Base-by-base conservation (phyloP, 129 eudicot species). In the Logfia minima region DNA sequence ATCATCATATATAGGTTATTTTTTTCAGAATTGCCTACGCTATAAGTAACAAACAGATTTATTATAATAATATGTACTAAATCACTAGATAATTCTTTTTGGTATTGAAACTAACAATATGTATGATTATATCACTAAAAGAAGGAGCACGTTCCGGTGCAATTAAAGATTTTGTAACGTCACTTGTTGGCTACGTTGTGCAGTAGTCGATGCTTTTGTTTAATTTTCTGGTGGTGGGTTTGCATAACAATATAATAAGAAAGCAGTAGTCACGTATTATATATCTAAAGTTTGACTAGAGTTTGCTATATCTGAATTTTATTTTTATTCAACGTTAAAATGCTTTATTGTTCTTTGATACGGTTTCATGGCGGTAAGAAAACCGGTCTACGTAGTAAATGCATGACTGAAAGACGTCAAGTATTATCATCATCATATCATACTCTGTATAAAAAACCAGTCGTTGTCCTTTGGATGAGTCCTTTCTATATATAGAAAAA, bases 81-180 rank as follows among this genome's bases (percentile, higher is more conserved):
- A 9, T 41, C 48, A 2, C 2, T 41, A 41, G 48, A 41, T 41
- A 8, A 2, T 2, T 1, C 0, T 41, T 41, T 39, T 41, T 5
- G 14, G 14, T 41, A 41, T 41, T 41, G 48, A 41, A 41, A 9
- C 3, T 9, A 9, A 41, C 48, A 41, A 41, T 8, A 39, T 37
- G 3, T 41, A 9, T 41, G 48, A 41, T 8, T 58, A 58, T 18
- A 58, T 19, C 63, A 58, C 26, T 19, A 58, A 58, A 58, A 2
- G 63, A 58, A 58, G 63, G 63, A 58, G 63, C 63, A 21, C 61
- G 63, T 58, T 58, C 11, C 63, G 63, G 63, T 58, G 63, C 28
- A 58, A 19, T 58, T 58, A 58, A 58, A 58, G 26, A 17, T 58
- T 22, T 19, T 22, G 26, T 58, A 22, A 22, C 26, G 28, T 58